Percentiles rank a stretch among this genome's conserved stretches.
phyloP scores from a whole-genome alignment of 306 rosid species.

The Quercus gilva region DNA sequence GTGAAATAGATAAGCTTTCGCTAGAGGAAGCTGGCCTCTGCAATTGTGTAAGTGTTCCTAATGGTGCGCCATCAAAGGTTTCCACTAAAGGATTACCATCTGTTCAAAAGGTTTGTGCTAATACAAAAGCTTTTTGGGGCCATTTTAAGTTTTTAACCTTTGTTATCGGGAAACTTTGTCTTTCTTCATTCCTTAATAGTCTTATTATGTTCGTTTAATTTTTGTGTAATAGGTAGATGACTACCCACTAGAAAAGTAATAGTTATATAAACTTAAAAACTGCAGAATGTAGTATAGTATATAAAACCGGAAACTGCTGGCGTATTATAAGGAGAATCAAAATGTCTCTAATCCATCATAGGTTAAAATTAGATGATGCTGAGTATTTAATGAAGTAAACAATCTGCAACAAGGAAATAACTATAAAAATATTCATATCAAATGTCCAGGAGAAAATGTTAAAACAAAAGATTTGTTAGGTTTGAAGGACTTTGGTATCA shows the following conservation, averaged over 20 bases:
- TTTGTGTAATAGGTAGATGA: not conserved
- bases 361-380: not conserved
- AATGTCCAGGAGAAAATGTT: not conserved
- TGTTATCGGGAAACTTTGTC: not conserved
- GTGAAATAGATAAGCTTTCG: conserved; percentile 93
- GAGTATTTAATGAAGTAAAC: not conserved
- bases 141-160: not conserved
- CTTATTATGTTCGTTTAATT: not conserved
- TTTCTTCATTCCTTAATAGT: not conserved
- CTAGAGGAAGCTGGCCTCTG: conserved; percentile 88
- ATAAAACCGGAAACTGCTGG: not conserved
- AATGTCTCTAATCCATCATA: not conserved
- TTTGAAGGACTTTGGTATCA: not conserved
- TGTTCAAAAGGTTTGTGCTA: conserved; percentile 54
- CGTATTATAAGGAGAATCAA: not conserved
- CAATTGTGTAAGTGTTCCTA: conserved; percentile 89
- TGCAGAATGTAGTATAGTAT: not conserved
- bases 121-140: not conserved
- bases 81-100: conserved; percentile 67
- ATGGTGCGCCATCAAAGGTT: conserved; percentile 73
- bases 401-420: not conserved
- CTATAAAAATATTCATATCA: not conserved
- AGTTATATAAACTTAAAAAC: not conserved
- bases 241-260: not conserved
- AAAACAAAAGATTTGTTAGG: not conserved